Base-by-base conservation (phyloP, 2,329 filamentous ascomycete species). In the Ophiocordyceps camponoti-leonardi region DNA sequence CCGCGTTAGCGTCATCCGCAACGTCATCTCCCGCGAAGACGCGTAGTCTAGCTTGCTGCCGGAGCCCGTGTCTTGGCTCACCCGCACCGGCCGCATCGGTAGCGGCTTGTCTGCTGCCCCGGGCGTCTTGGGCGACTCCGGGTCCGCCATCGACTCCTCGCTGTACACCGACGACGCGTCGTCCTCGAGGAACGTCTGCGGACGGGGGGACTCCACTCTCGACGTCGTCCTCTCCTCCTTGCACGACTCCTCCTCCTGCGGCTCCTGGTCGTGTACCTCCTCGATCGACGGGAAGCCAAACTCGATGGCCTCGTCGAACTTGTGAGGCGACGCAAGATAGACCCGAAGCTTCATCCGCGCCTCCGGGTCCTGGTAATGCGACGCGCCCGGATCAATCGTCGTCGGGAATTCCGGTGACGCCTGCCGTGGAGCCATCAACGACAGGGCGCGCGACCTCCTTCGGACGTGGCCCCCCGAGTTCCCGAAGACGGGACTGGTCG, bases 301-400 rank as follows among this genome's bases (percentile, higher is more conserved):
- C 58, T 94, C 85, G 45, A 96, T 76, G 1, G 86, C 87, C 62
- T 96, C 90, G 58, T 96, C 90, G 54, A 96, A 96, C 58, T 94
- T 94, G 53, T 94, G 85, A 1, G 88, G 83, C 1, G 87, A 94
- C 8, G 85, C 83, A 19, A 94, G 74, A 55, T 88, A 94, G 7
- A 86, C 79, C 13, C 87, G 79, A 19, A 96, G 68, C 63, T 93
- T 94, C 54, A 86, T 71, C 31, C 90, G 77, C 37, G 88, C 86
- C 58, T 94, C 85, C 0, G 87, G 86, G 54, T 95, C 87, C 58
- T 86, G 85, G 56, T 94, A 95, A 63, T 94, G 83, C 35, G 84
- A 77, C 4, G 86, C 83, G 31, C 74, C 71, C 5, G 81, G 73
- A 54, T 93, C 86, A 47, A 84, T 75, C 19, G 54, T 48, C 14